phyloP scores from a whole-genome alignment of 176 grass and related monocot genomes.

The Panicum miliaceum region DNA sequence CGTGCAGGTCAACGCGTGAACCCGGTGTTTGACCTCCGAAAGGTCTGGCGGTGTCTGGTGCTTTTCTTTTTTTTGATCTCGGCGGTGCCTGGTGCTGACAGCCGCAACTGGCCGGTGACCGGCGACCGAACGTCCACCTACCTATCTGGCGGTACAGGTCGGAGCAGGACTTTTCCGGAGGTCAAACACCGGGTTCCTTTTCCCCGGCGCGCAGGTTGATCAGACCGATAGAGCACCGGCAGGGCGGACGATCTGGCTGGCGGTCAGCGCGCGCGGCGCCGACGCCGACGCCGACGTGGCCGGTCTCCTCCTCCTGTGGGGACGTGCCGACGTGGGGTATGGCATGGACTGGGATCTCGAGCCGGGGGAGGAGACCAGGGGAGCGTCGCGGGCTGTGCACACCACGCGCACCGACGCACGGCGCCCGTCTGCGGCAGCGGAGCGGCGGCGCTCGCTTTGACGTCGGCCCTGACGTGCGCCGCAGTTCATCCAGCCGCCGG shows the following conservation, averaged over 20 bases:
- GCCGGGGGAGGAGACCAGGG: too few relatives aligned
- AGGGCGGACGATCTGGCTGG: background rate
- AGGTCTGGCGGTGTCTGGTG: background rate
- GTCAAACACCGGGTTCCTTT: slow-evolving; percentile 3
- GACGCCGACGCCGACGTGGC: background rate
- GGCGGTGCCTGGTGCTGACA: too few relatives aligned
- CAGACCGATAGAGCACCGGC: background rate
- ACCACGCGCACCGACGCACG: too few relatives aligned
- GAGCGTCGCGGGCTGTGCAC: too few relatives aligned
- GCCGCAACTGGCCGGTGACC: background rate
- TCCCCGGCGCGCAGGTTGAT: background rate
- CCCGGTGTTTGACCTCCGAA: background rate
- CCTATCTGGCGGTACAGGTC: background rate
- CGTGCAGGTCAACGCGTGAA: background rate
- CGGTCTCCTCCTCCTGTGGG: background rate
- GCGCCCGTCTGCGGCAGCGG: too few relatives aligned
- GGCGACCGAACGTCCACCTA: background rate
- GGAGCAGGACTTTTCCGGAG: background rate
- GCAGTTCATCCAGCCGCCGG: background rate
- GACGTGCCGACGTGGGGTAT: too few relatives aligned
- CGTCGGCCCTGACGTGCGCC: background rate
- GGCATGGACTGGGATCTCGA: too few relatives aligned
- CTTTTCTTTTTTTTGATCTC: too few relatives aligned
- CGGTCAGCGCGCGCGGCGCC: background rate
- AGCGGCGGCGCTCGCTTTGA: too few relatives aligned